Percentiles rank a stretch among this genome's conserved stretches.
Conservation (phyloP, 129 eudicot genomes). For the Kitagawia praeruptora region DNA sequence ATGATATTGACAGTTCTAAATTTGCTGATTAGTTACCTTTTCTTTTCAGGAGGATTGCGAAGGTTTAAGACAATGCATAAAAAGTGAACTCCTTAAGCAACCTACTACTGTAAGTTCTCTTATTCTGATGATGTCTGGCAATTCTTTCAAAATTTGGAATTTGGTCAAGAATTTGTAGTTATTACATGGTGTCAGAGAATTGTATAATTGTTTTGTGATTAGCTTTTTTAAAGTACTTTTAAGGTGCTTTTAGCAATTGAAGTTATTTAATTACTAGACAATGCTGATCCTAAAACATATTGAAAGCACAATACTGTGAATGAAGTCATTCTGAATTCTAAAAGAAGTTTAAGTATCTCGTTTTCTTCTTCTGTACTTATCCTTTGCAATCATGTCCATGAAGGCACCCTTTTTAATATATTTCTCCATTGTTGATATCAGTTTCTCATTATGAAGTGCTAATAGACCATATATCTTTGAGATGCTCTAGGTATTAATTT, state of each 20-base stretch:
- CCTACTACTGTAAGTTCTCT: constrained; percentile 5
- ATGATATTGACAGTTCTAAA: neutral
- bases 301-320: neutral
- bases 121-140: neutral
- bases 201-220: neutral
- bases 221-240: neutral
- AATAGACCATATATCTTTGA: neutral
- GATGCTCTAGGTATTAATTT: neutral
- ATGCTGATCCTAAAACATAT: neutral
- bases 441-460: neutral
- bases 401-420: neutral
- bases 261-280: neutral
- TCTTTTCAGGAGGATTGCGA: constrained; percentile 9
- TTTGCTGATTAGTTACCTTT: neutral
- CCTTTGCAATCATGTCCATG: neutral
- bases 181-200: neutral
- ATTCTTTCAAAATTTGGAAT: neutral
- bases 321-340: neutral
- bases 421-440: neutral
- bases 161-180: neutral
- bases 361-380: too few relatives aligned
- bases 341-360: neutral
- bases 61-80: neutral
- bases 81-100: constrained; percentile 3
- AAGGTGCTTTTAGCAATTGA: neutral